Base-by-base conservation (phyloP, 208 protist species). In the Acanthamoeba lenticulata region DNA sequence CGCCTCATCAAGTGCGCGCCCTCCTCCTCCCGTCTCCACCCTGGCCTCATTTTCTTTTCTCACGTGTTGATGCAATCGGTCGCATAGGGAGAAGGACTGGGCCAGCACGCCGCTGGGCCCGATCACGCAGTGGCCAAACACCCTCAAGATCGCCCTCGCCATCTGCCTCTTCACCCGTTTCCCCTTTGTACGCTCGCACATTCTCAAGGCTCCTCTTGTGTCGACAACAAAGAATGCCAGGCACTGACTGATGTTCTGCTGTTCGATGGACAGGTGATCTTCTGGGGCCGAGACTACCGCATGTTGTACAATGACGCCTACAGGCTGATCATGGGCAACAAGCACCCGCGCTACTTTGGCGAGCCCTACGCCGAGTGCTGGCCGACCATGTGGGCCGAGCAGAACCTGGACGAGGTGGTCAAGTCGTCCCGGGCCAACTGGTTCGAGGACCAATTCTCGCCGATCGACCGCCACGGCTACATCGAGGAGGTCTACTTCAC, bases 401-500 rank as follows among this genome's bases (percentile, higher is more conserved):
- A 79, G 69, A 79, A 79, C 38, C 69, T 79, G 29, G 69, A 79
- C 27, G 69, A 79, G 24, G 38, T 79, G 4, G 69, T 79, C 69
- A 36, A 79, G 69, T 79, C 69, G 11, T 79, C 69, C 36, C 29
- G 38, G 34, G 79, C 79, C 42, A 89, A 52, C 44, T 89, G 79
- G 79, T 29, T 60, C 32, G 79, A 89, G 79, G 79, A 89, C 42
- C 79, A 89, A 40, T 62, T 38, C 47, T 62, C 49, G 4, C 79
- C 49, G 15, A 89, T 89, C 29, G 49, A 89, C 34, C 49, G 79
- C 6, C 49, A 65, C 79, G 79, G 79, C 42, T 89, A 89, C 42
- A 21, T 89, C 13, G 79, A 89, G 79, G 79, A 89, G 34, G n/a
- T 17, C 9, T 89, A 89, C 27, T 89, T 89, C n/a, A 89, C 47